Percentiles rank a stretch among this genome's conserved stretches.
Conservation (phyloP, 805 yeast genomes). For the Saccharomycopsis oosterbeekiorum region DNA sequence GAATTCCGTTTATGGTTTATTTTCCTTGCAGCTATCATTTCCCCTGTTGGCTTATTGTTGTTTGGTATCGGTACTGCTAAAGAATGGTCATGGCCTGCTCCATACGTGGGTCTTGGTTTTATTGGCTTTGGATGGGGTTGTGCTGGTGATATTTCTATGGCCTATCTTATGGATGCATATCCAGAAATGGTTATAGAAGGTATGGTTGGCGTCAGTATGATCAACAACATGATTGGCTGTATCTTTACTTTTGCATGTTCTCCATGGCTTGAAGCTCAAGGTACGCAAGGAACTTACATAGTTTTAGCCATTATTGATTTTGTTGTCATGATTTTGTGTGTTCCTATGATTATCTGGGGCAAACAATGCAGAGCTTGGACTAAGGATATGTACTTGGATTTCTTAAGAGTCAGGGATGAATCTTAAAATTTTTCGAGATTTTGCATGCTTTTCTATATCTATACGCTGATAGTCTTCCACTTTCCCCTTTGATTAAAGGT, state of each 20-base stretch:
- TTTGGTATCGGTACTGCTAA: slow-evolving; percentile 59
- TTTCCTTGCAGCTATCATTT: slow-evolving; percentile 43
- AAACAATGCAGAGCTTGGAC: slow-evolving; percentile 50
- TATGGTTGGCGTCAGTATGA: slow-evolving; percentile 58
- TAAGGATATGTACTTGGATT: slow-evolving; percentile 42
- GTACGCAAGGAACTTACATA: slow-evolving; percentile 49
- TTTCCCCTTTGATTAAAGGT: not conserved
- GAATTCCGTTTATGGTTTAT: slow-evolving; percentile 54
- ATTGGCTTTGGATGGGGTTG: slow-evolving; percentile 64
- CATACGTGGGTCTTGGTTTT: slow-evolving; percentile 53
- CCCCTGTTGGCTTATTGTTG: slow-evolving; percentile 53
- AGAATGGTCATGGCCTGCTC: slow-evolving; percentile 41
- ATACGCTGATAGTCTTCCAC: not conserved
- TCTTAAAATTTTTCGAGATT: not conserved
- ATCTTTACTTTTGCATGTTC: slow-evolving; percentile 59
- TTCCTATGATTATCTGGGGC: slow-evolving; percentile 54
- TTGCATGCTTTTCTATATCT: not conserved
- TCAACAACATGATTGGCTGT: slow-evolving; percentile 56
- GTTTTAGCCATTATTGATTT: slow-evolving; percentile 52
- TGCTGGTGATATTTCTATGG: slow-evolving; percentile 61
- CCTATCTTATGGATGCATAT: slow-evolving; percentile 56
- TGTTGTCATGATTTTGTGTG: slow-evolving; percentile 43
- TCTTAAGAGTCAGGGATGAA: slow-evolving; percentile 43
- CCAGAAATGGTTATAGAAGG: slow-evolving; percentile 64
- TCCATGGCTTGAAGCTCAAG: slow-evolving; percentile 46